Evolutionary conservation across 768 basidiomycete genomes (phyloP).

Genomic region (Myochromella boudieri): DNA sequence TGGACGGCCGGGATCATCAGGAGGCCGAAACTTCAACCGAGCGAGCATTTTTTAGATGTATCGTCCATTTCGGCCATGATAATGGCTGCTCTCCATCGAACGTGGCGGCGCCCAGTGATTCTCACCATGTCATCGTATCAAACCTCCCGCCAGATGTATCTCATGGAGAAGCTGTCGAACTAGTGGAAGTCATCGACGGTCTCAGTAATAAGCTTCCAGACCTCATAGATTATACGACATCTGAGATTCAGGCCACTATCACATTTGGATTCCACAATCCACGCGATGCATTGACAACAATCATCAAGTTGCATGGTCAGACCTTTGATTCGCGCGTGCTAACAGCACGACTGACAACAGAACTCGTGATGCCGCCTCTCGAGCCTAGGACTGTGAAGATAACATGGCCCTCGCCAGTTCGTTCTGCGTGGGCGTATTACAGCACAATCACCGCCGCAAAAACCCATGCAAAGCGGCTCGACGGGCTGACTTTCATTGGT

Average conservation of each 20-base stretch:
- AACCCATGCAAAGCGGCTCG: constrained; percentile 35
- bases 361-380: constrained; percentile 9
- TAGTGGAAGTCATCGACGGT: constrained; percentile 32
- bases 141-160: constrained; percentile 36
- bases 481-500: constrained; percentile 37
- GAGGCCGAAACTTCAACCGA: constrained; percentile 15
- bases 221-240: too few relatives aligned
- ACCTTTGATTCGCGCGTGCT: constrained; percentile 23
- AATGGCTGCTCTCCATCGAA: constrained; percentile 25
- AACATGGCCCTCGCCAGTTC: constrained; percentile 43
- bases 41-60: constrained; percentile 23
- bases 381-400: constrained; percentile 35
- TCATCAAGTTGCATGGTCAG: constrained; percentile 30
- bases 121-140: constrained; percentile 30
- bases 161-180: constrained; percentile 26
- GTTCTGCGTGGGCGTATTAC: constrained; percentile 49
- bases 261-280: constrained; percentile 29
- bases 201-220: constrained; percentile 20
- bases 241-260: too few relatives aligned
- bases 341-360: constrained; percentile 25
- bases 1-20: not conserved
- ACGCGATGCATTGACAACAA: constrained; percentile 32
- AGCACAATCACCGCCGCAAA: constrained; percentile 41
- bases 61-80: constrained; percentile 32
- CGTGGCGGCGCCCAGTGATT: constrained; percentile 38